Evolutionary conservation across 371 early-diverging fungal genomes (phyloP), one percentile per base, ranked within the genome.

Genomic region (Parasitella parasitica): DNA sequence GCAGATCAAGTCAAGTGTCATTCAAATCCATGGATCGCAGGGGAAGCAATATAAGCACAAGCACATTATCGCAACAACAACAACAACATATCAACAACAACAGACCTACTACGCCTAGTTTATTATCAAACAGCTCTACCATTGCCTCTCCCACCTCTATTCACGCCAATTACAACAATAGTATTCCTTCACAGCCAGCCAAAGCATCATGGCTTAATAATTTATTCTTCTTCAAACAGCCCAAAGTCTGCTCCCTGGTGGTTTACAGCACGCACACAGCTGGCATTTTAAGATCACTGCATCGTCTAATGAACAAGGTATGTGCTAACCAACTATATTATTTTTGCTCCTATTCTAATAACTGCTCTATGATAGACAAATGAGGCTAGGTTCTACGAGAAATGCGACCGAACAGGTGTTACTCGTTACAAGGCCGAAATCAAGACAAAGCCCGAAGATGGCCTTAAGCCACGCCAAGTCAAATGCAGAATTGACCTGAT

Each of bases 201-300:
- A 61, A 61, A 34, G 36, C 75, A 0, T 74, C 75, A 3, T 81
- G 81, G 81, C 63, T 81, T 0, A 67, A 69, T 13, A 67, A 77
- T 15, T 69, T 81, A 16, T 81, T 81, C 67, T 69, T 76, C 54
- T 77, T 81, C 36, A 81, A 81, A 54, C 77, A 81, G 20, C 81
- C 81, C 15, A 81, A 81, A 34, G 70, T 76, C 12, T 75, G 79
- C 49, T 69, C 71, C 3, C 48, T 78, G 36, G 62, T 69, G 15
- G 65, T 78, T n/a, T 66, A 71, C 35, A 66, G 70, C 13, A 66
- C 70, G 3, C 57, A 76, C 20, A 70, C 64, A 5, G 64, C 64
- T 4, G 56, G 61, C 12, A 64, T 73, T 34, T 52, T 78, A 4
- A 64, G 63, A 16, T 63, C 67, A 6, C 54, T 78, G 18, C 76